A percentile compares a stretch with the other conserved stretches of the same genome.
These are phyloP conservation scores for Starmerella bacillaris DNA, from an alignment of 805 yeast genomes.

Conservation along the genomic window DNA sequence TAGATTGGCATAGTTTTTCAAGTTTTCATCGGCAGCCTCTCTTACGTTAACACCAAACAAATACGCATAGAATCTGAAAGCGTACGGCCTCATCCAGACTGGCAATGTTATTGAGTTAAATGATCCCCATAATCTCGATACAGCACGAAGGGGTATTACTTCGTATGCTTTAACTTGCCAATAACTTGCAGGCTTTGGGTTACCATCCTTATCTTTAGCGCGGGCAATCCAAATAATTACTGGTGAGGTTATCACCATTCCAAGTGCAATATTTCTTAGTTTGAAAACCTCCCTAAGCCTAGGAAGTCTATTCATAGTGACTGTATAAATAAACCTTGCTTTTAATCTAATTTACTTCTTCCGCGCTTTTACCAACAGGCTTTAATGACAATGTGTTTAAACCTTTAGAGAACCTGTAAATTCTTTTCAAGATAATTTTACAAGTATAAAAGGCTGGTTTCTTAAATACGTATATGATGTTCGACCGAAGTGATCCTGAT, in stretches of 20 bases:
- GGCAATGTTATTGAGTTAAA: conserved; percentile 73
- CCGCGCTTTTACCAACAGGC: too few species aligned
- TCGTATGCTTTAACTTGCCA: conserved; percentile 85
- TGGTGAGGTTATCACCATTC: conserved; percentile 6
- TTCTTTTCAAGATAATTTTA: too few species aligned
- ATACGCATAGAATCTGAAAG: conserved; percentile 58
- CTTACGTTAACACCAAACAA: conserved; percentile 75
- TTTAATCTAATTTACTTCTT: too few species aligned
- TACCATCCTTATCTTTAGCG: conserved; percentile 10
- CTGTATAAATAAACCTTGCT: too few species aligned
- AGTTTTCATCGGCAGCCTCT: conserved; percentile 73
- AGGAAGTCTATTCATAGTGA: neutral
- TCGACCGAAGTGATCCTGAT: too few species aligned
- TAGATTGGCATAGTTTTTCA: conserved; percentile 55
- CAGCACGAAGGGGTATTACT: conserved; percentile 74
- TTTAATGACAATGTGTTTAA: too few species aligned
- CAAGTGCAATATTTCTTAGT: conserved; percentile 5
- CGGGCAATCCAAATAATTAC: conserved; percentile 2
- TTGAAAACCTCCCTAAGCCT: neutral
- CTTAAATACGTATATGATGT: too few species aligned
- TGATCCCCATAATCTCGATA: conserved; percentile 89
- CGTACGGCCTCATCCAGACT: conserved; percentile 67
- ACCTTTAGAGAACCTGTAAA: too few species aligned
- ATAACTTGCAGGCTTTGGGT: conserved; percentile 40
- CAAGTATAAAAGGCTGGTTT: too few species aligned